Conservation (phyloP, 2,329 filamentous ascomycete species). For the Cordyceps cicadae region DNA sequence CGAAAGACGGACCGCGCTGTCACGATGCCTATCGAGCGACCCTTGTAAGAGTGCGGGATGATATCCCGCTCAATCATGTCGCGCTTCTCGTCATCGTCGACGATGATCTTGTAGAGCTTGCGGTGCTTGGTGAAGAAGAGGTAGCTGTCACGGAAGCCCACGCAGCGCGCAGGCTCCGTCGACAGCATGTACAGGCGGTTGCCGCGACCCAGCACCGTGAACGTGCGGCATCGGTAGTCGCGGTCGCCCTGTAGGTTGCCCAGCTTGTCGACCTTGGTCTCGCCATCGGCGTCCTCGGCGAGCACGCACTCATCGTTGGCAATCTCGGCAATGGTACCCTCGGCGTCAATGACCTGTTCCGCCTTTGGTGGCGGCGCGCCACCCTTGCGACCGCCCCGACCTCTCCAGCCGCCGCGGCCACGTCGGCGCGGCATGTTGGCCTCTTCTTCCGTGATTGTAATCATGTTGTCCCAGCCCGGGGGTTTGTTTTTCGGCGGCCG, state of each 20-base stretch:
- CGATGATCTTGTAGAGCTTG: slow-evolving; percentile 94
- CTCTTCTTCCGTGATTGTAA: slow-evolving; percentile 47
- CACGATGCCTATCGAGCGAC: slow-evolving; percentile 91
- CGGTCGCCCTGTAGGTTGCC: slow-evolving; percentile 75
- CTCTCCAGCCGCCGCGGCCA: slow-evolving; percentile 63
- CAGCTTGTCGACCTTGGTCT: slow-evolving; percentile 85
- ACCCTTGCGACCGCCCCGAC: slow-evolving; percentile 57
- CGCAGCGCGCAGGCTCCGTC: slow-evolving; percentile 91
- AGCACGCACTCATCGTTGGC: slow-evolving; percentile 85
- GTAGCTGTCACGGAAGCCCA: slow-evolving; percentile 96
- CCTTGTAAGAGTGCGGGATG: slow-evolving; percentile 97
- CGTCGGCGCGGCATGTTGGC: slow-evolving; percentile 53
- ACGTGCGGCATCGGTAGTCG: slow-evolving; percentile 92
- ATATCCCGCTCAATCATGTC: slow-evolving; percentile 93
- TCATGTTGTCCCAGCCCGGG: slow-evolving; percentile 64
- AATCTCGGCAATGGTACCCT: slow-evolving; percentile 86
- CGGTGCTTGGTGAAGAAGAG: slow-evolving; percentile 98
- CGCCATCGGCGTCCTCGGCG: slow-evolving; percentile 78
- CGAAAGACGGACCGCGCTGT: slow-evolving; percentile 94
- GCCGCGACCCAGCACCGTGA: slow-evolving; percentile 77
- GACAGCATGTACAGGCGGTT: slow-evolving; percentile 95
- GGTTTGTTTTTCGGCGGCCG: slow-evolving; percentile 79
- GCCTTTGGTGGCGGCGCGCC: slow-evolving; percentile 67
- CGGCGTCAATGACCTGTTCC: slow-evolving; percentile 82
- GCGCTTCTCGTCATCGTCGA: slow-evolving; percentile 93